These are phyloP conservation scores for Tirmania nivea DNA, from an alignment of 495 filamentous ascomycete genomes.

Conservation along the genomic window DNA sequence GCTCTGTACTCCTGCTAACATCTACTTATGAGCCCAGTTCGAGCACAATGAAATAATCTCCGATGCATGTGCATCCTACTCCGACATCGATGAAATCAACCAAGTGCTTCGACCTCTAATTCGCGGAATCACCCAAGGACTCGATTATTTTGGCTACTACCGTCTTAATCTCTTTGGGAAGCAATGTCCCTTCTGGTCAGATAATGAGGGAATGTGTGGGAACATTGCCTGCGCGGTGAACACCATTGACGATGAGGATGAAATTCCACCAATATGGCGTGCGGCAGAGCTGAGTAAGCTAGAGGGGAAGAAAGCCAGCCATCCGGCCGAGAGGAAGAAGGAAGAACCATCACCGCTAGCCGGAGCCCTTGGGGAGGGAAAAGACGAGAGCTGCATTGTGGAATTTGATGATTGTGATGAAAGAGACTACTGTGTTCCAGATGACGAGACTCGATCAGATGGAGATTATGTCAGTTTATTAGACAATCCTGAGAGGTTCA, in stretches of 20 bases:
- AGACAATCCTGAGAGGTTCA: slow-evolving; percentile 88
- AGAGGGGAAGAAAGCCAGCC: slow-evolving; percentile 72
- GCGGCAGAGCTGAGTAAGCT: slow-evolving; percentile 81
- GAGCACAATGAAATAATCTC: slow-evolving; percentile 24
- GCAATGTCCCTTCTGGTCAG: slow-evolving; percentile 87
- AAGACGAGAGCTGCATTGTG: slow-evolving; percentile 86
- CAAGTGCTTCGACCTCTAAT: slow-evolving; percentile 55
- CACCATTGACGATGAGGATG: slow-evolving; percentile 83
- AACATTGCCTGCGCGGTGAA: slow-evolving; percentile 97
- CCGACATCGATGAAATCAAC: slow-evolving; percentile 69
- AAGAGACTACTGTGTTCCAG: slow-evolving; percentile 87
- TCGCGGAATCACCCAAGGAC: slow-evolving; percentile 56
- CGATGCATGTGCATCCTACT: slow-evolving; percentile 84
- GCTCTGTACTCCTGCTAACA: not conserved
- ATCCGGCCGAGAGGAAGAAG: slow-evolving; percentile 49
- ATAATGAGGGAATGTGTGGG: slow-evolving; percentile 83
- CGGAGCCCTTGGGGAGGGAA: slow-evolving; percentile 62
- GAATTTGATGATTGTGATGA: slow-evolving; percentile 98
- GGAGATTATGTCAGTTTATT: slow-evolving; percentile 91
- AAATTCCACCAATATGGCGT: slow-evolving; percentile 80
- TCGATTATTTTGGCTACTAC: slow-evolving; percentile 96
- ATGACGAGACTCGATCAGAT: slow-evolving; percentile 72
- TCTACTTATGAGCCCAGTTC: not conserved
- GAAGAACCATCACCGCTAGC: slow-evolving; percentile 51
- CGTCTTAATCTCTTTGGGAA: slow-evolving; percentile 91